A percentile compares a stretch with the other conserved stretches of the same genome.
These are phyloP conservation scores for Moringa oleifera DNA, from an alignment of 345 rosid species.

Conservation along the genomic window DNA sequence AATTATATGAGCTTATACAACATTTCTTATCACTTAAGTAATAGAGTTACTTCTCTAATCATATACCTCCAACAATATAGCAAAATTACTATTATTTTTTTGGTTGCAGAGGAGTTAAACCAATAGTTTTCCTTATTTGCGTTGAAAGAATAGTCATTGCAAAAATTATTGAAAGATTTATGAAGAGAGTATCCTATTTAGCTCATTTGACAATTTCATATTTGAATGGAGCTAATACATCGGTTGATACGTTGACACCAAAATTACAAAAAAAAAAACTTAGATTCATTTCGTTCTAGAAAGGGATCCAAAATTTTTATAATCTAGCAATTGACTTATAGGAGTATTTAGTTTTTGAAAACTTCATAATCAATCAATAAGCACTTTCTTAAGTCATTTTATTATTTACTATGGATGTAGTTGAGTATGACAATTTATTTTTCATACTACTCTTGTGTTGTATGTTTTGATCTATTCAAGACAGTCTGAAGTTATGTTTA, in stretches of 20 bases:
- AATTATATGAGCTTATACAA: conserved; percentile 65
- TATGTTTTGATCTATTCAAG: conserved; percentile 83
- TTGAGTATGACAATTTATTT: conserved; percentile 73
- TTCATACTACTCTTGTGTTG: conserved; percentile 58
- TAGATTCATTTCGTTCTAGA: conserved; percentile 56
- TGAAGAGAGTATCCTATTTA: conserved; percentile 48
- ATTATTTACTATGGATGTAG: conserved; percentile 67
- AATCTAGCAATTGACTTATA: background rate
- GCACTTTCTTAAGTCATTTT: conserved; percentile 51
- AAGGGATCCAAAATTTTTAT: conserved; percentile 42
- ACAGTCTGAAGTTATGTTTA: conserved; percentile 71
- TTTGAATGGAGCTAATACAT: conserved; percentile 48
- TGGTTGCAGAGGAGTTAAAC: conserved; percentile 43
- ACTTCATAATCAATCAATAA: background rate
- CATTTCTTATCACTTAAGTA: conserved; percentile 67
- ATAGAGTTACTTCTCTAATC: conserved; percentile 12
- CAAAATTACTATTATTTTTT: conserved; percentile 8
- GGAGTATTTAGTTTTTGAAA: background rate
- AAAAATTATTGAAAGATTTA: conserved; percentile 68
- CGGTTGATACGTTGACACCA: conserved; percentile 52
- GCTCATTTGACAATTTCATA: conserved; percentile 53
- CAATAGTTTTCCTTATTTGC: conserved; percentile 61
- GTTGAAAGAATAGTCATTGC: conserved; percentile 71
- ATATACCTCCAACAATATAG: conserved; percentile 9
- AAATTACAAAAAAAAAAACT: conserved; percentile 42